Evolutionary conservation across 306 rosid species (phyloP), one percentile per base, ranked within the genome.

Genomic region (Glycine tomentella): DNA sequence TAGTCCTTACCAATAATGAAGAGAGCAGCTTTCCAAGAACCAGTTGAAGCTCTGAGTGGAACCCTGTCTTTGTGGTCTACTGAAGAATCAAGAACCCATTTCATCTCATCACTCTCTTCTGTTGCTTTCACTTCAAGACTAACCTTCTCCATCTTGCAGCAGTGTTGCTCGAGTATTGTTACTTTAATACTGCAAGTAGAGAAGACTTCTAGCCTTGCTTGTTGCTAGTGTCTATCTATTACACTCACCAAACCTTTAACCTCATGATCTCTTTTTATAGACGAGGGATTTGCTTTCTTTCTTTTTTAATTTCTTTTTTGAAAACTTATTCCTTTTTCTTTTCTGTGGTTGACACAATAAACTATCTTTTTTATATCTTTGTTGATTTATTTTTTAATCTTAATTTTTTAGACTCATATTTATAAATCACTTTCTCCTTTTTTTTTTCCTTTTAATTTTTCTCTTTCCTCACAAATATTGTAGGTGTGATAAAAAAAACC

Each of bases 1-100:
- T 25, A 25, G 3, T 73, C 8, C 75, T 76, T 84, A 91, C 95
- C 91, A 10, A 91, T 82, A 52, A 91, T 87, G 81, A 87, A 91
- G 84, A 88, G 42, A 34, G 95, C 80, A 69, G 95, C 91, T 84
- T 87, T 91, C 95, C 95, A 91, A 51, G 84, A 83, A 80, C 95
- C 95, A 67, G 92, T 91, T 31, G 95, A 86, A 82, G 89, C 86
- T 78, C 95, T 67, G 3, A 87, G 91, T 46, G 95, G 95, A 76
- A 86, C 56, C 17, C 42, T 81, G 49, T 91, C 89, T 78, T 84
- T 81, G 57, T 89, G 84, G 83, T 91, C 95, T 2, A 87, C 64
- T 9, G 92, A 91, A 87, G 90, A 87, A 86, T 91, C 95, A 83
- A 75, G 58, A 76, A 91, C 95, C 88, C 84, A 86, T 59, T 58